Conservation (phyloP, 2,329 filamentous ascomycete species). For the Phialocephala subalpina region DNA sequence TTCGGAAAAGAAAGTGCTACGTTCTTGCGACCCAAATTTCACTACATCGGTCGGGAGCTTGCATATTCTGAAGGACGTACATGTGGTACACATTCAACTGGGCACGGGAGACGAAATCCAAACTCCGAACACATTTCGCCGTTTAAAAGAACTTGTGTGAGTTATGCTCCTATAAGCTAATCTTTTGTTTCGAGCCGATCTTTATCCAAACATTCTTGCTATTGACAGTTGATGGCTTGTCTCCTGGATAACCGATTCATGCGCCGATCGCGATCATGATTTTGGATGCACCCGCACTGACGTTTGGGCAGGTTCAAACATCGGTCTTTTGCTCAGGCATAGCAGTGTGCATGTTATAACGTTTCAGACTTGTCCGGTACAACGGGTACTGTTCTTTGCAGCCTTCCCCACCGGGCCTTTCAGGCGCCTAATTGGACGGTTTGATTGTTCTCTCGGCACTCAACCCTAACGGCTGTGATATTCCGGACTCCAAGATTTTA, state of each 20-base stretch:
- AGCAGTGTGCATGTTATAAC: constrained; percentile 38
- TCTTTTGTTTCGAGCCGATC: constrained; percentile 10
- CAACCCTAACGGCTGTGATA: constrained; percentile 20
- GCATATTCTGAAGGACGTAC: constrained; percentile 32
- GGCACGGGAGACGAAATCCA: neutral
- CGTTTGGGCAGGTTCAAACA: constrained; percentile 32
- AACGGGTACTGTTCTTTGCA: constrained; percentile 27
- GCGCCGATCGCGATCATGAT: constrained; percentile 25
- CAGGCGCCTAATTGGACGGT: constrained; percentile 32
- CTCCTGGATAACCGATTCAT: constrained; percentile 16
- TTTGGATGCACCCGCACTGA: constrained; percentile 37
- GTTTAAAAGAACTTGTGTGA: constrained; percentile 19
- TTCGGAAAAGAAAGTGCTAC: constrained; percentile 33
- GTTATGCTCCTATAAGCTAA: constrained; percentile 18
- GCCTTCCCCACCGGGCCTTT: constrained; percentile 22
- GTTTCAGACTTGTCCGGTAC: constrained; percentile 37
- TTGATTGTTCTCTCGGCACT: constrained; percentile 13
- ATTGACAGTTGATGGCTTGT: constrained; percentile 15
- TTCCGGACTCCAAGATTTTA: constrained; percentile 28
- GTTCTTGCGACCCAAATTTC: constrained; percentile 25
- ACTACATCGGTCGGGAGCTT: constrained; percentile 24
- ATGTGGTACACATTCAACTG: constrained; percentile 19
- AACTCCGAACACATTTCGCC: constrained; percentile 9
- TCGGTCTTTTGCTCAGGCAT: constrained; percentile 38
- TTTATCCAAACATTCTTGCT: constrained; percentile 11